These are phyloP conservation scores for Leptographium lundbergii DNA, from an alignment of 2,329 filamentous ascomycete genomes.

Conservation along the genomic window DNA sequence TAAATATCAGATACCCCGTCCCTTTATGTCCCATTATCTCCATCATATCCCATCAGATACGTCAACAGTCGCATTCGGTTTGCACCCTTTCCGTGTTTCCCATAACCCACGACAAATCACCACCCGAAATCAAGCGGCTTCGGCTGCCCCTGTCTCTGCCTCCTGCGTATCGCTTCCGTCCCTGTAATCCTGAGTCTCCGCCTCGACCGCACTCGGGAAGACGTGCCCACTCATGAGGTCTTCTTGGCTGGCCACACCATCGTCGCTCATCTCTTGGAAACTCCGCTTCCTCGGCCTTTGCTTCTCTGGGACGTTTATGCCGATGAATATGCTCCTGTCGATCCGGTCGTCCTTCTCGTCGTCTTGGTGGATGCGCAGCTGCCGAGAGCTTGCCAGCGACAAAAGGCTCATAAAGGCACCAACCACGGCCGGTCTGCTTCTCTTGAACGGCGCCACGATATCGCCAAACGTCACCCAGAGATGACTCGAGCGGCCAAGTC, in stretches of 20 bases:
- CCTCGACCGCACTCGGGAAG: not conserved
- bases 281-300: slow-evolving; percentile 4
- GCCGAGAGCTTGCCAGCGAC: slow-evolving; percentile 7
- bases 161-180: not conserved
- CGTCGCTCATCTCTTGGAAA: slow-evolving; percentile 4
- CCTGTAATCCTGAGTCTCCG: not conserved
- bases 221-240: slow-evolving; percentile 2
- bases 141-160: not conserved
- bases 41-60: not conserved
- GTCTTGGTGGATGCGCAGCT: slow-evolving; percentile 7
- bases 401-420: slow-evolving; percentile 13
- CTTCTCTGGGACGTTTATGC: slow-evolving; percentile 1
- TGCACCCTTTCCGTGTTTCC: not conserved
- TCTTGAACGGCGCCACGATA: slow-evolving; percentile 3
- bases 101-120: not conserved
- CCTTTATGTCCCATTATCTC: not conserved
- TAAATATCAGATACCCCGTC: not conserved
- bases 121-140: not conserved
- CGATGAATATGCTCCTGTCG: slow-evolving; percentile 9
- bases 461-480: slow-evolving; percentile 11
- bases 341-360: not conserved
- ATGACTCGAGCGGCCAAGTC: not conserved
- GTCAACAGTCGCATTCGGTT: not conserved
- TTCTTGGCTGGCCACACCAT: slow-evolving; percentile 3
- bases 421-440: slow-evolving; percentile 7